Base-by-base conservation (phyloP, 2,329 filamentous ascomycete species). In the Scedosporium minutisporum region DNA sequence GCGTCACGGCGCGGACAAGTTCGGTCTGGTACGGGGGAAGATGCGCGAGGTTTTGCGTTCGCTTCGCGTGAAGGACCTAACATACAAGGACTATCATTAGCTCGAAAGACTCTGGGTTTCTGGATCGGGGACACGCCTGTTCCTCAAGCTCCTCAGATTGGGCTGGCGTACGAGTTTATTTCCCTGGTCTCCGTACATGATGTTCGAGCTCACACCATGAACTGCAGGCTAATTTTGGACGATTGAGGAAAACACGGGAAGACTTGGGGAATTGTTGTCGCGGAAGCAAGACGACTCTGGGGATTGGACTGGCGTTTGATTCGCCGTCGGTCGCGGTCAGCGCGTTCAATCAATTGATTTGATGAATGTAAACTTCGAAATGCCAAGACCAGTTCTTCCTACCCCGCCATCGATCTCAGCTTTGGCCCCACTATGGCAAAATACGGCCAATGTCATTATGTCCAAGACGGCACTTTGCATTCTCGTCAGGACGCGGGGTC, bases 31-130 rank as follows among this genome's bases (percentile, higher is more conserved):
- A 97, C 3, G 92, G 88, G 0, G 95, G 95, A 2, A 99, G 84
- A 72, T 96, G 87, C 38, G 87, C 79, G 63, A 99, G 85, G 67
- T 90, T 89, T 75, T 95, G 91, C 18, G 90, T 96, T 72, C 95
- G 87, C 82, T 97, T 97, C 73, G 95, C 95, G 80, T 97, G 90
- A 80, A 93, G 89, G 69, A 96, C 93, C 91, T 96, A 67, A 23
- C 57, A 57, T 29, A 57, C 12, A 38, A 38, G 33, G 33, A 12
- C 33, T 38, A 4, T 38, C 33, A 38, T 38, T 38, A 38, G 33
- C 33, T 38, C 10, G 33, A 12, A 14, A 12, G 33, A 38, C 33
- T 38, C 33, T 38, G 1, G 10, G 33, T 38, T 38, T 38, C 33
- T 38, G 10, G 33, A 12, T 38, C 3, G 33, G 33, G 33, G 9